Conservation (phyloP, 805 yeast species). For the Yarrowia yakushimensis region DNA sequence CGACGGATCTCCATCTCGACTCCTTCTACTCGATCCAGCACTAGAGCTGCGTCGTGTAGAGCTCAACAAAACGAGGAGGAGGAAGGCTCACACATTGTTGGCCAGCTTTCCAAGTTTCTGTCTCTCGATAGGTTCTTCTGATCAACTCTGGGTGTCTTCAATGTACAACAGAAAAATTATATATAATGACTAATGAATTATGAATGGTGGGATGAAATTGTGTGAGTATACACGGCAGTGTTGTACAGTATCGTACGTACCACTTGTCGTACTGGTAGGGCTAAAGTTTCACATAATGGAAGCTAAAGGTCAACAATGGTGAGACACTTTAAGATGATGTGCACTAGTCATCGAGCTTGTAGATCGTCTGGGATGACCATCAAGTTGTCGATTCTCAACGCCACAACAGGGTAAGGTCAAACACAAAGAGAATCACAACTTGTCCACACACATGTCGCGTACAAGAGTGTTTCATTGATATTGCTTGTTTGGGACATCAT, state of each 20-base stretch:
- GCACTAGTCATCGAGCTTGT: neutral
- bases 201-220: neutral
- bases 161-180: constrained; percentile 14
- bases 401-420: too few relatives aligned
- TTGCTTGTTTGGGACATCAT: neutral
- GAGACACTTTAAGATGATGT: neutral
- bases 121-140: constrained; percentile 12
- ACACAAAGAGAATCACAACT: neutral
- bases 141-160: neutral
- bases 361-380: neutral
- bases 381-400: too few relatives aligned
- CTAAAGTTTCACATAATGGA: neutral
- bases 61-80: constrained; percentile 10
- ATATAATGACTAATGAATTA: constrained; percentile 17
- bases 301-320: neutral
- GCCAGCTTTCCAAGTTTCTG: constrained; percentile 21
- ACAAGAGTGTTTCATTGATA: neutral
- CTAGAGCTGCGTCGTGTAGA: constrained; percentile 5
- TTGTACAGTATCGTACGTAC: too few relatives aligned
- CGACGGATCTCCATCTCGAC: constrained; percentile 6
- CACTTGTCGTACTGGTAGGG: too few relatives aligned
- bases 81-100: constrained; percentile 15
- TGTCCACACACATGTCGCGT: neutral
- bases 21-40: constrained; percentile 13
- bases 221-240: too few relatives aligned